Base-by-base conservation (phyloP, 352 stramenopile species). In the Saprolegnia diclina region DNA sequence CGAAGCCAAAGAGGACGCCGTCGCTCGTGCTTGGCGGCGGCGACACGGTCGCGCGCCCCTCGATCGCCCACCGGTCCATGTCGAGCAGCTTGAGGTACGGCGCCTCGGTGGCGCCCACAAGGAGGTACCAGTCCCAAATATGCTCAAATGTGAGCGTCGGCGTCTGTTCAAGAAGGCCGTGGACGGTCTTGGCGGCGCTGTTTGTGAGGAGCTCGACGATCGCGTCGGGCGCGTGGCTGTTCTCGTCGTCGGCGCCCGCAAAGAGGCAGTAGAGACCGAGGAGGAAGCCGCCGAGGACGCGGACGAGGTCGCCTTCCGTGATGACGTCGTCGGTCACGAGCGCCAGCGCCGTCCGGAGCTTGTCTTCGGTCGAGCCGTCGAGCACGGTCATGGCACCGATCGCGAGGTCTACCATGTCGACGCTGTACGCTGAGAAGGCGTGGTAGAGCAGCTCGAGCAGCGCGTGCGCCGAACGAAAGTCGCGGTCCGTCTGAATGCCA, bases 111-210 rank as follows among this genome's bases (percentile, higher is more conserved):
- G 35, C 40, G 5, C 57, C 57, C 40, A 66, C 50, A 24, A 66
- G 57, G 40, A 66, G 57, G 38, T 66, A 66, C 57, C 57, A 66
- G 24, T 66, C 57, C 57, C 57, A 66, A 11, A 66, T 40, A 18
- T 40, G 14, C 16, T 66, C 57, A 7, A 66, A 66, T 16, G 57
- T 55, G 24, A 66, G 18, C 4, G 11, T 66, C 11, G 37, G 37
- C 18, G 48, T 14, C 14, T 66, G 57, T 9, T 66, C 57, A 0
- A 35, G 26, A 40, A 66, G 19, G 14, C 50, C 42, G 3, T 54
- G 35, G 9, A 66, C 57, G 11, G 57, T 66, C 32, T 66, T 40
- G 19, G 57, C 11, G 9, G 57, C 57, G 44, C 57, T 66, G 14
- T 40, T 22, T 21, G 52, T 21, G 35, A 66, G 21, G 0, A 40